phyloP scores from a whole-genome alignment of 2,329 filamentous ascomycete genomes.

The Pseudogymnoascus destructans region DNA sequence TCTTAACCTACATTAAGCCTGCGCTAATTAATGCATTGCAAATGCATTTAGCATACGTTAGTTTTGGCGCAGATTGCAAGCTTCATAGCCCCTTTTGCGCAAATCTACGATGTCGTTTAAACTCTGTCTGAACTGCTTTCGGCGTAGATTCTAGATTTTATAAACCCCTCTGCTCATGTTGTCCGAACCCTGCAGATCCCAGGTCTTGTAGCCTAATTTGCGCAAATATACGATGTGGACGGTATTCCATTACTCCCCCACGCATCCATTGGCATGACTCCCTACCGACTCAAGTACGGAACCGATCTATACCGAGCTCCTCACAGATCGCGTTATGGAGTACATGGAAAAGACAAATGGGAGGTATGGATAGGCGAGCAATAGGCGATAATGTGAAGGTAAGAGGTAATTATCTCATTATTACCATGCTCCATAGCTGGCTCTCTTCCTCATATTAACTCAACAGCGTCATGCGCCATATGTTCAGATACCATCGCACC shows the following conservation, averaged over 20 bases:
- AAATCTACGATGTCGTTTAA: background rate
- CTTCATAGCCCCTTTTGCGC: background rate
- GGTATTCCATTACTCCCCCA: background rate
- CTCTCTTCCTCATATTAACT: background rate
- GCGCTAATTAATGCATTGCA: too few relatives aligned
- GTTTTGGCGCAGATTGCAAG: background rate
- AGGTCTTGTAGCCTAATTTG: background rate
- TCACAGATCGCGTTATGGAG: too few relatives aligned
- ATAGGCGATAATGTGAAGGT: background rate
- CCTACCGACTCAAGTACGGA: too few relatives aligned
- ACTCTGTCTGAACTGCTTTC: background rate
- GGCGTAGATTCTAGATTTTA: background rate
- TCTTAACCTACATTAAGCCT: too few relatives aligned
- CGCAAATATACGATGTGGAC: background rate
- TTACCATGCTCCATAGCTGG: background rate
- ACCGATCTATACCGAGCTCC: too few relatives aligned
- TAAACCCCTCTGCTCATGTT: background rate
- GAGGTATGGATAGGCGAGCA: background rate
- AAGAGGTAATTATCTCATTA: background rate
- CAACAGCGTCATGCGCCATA: background rate
- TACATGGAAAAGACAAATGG: too few relatives aligned
- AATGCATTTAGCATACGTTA: too few relatives aligned
- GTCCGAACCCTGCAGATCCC: background rate
- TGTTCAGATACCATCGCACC: background rate
- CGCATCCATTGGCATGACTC: too few relatives aligned